Percentiles rank a stretch among this genome's conserved stretches.
Conservation (phyloP, 2,329 filamentous ascomycete genomes). For the Myotisia sp. region DNA sequence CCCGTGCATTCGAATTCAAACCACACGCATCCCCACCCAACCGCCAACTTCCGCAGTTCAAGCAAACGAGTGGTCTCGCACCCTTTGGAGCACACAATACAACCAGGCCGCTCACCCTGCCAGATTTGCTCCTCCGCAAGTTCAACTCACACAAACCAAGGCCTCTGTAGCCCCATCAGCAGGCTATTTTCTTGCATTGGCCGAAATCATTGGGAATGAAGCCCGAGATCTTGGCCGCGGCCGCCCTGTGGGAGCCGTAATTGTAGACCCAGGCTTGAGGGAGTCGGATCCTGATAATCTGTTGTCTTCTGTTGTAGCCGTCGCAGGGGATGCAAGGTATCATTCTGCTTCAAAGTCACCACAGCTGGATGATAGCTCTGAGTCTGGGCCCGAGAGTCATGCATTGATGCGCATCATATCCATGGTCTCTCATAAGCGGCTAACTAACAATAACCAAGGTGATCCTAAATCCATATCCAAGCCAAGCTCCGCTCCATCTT, state of each 20-base stretch:
- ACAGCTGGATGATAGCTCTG: conserved; percentile 23
- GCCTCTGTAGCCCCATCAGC: conserved; percentile 25
- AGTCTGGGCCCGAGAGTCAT: conserved; percentile 33
- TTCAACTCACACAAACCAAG: conserved; percentile 22
- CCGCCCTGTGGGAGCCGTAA: conserved; percentile 30
- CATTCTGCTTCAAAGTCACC: conserved; percentile 2
- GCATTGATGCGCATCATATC: conserved; percentile 33
- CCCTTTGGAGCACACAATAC: conserved; percentile 31
- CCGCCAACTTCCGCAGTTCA: conserved; percentile 28
- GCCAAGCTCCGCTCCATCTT: background rate
- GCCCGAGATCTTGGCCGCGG: conserved; percentile 24
- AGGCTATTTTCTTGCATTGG: conserved; percentile 28
- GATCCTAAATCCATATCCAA: background rate
- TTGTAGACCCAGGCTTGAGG: conserved; percentile 30
- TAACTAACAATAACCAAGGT: conserved; percentile 10
- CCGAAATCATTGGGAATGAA: conserved; percentile 26
- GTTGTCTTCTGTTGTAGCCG: conserved; percentile 28
- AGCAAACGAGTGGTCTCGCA: conserved; percentile 29
- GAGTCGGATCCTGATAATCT: conserved; percentile 19
- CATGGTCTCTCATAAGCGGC: conserved; percentile 29
- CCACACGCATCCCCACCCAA: conserved; percentile 26
- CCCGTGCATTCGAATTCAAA: conserved; percentile 16
- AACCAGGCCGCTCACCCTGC: conserved; percentile 33
- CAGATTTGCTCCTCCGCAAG: conserved; percentile 28
- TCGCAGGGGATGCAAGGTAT: conserved; percentile 33